Evolutionary conservation across 2,329 filamentous ascomycete genomes (phyloP).

Genomic region (Arthrobotrys musiformis): DNA sequence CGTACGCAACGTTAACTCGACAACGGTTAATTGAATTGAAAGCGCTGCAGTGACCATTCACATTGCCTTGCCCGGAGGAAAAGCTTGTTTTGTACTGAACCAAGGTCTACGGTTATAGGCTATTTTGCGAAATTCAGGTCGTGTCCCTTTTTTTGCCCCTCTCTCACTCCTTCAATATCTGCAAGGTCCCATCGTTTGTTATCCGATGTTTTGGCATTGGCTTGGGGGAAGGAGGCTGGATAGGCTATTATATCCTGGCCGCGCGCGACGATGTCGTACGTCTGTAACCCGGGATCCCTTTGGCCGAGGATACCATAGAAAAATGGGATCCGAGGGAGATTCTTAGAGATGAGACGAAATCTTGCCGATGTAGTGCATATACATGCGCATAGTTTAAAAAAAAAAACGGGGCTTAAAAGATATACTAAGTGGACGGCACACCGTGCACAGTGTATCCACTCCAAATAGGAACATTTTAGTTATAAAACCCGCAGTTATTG

Average conservation of each 20-base stretch:
- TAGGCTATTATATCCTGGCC: constrained; percentile 38
- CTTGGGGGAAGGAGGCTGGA: constrained; percentile 5
- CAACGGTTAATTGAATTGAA: constrained; percentile 4
- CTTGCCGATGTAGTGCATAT: background rate
- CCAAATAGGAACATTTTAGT: background rate
- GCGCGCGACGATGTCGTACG: constrained; percentile 3
- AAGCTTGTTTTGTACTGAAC: constrained; percentile 52
- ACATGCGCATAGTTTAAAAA: no score
- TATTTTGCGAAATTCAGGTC: constrained; percentile 25
- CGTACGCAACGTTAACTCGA: background rate
- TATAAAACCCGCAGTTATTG: background rate
- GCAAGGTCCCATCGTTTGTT: constrained; percentile 39
- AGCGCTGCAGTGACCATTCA: background rate
- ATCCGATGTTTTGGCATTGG: constrained; percentile 36
- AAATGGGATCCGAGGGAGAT: background rate
- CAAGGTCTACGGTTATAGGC: constrained; percentile 49
- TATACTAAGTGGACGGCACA: no score
- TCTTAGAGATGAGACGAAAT: constrained; percentile 20
- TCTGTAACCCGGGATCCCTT: background rate
- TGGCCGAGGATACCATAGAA: background rate
- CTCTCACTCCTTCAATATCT: constrained; percentile 10
- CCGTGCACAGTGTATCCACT: background rate
- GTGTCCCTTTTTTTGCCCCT: background rate
- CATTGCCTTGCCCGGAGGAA: background rate
- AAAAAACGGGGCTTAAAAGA: background rate